phyloP scores from a whole-genome alignment of 179 eudicot genomes.

The Corrigiola litoralis region DNA sequence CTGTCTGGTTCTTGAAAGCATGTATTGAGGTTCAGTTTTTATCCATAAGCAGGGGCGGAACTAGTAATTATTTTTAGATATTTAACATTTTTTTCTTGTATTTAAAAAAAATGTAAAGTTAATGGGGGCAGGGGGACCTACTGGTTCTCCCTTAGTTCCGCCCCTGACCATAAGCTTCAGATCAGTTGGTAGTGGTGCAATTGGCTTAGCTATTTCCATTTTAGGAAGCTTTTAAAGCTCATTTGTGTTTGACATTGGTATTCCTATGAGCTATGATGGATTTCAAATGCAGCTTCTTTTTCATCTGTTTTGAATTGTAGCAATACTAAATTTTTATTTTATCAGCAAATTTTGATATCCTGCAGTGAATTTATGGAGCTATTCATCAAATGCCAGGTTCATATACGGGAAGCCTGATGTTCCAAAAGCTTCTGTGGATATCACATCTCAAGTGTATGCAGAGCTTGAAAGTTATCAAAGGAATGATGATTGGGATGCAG shows the following conservation, averaged over 20 bases:
- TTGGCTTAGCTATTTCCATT: too few relatives aligned
- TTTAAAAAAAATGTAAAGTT: too few relatives aligned
- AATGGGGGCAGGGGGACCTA: too few relatives aligned
- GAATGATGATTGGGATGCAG: constrained; percentile 66
- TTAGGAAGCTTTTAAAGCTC: too few relatives aligned
- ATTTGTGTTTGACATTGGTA: too few relatives aligned
- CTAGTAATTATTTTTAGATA: too few relatives aligned
- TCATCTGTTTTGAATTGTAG: background rate
- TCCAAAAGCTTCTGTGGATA: constrained; percentile 70
- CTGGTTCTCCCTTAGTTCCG: too few relatives aligned
- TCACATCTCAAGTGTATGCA: constrained; percentile 55
- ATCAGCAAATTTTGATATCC: background rate
- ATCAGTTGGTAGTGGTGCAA: too few relatives aligned
- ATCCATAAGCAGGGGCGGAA: too few relatives aligned
- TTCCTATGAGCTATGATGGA: too few relatives aligned
- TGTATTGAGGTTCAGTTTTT: background rate
- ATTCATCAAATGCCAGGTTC: constrained; percentile 47
- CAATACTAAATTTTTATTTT: background rate
- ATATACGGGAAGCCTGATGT: constrained; percentile 96
- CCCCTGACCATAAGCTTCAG: too few relatives aligned
- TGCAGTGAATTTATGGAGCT: background rate
- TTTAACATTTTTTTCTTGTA: too few relatives aligned
- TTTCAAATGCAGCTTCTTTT: background rate
- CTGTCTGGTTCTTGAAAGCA: background rate
- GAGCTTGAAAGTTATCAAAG: constrained; percentile 62